A percentile compares a stretch with the other conserved stretches of the same genome.
These are phyloP conservation scores for Pulicaria dysenterica DNA, from an alignment of 129 eudicot genomes.

Conservation along the genomic window DNA sequence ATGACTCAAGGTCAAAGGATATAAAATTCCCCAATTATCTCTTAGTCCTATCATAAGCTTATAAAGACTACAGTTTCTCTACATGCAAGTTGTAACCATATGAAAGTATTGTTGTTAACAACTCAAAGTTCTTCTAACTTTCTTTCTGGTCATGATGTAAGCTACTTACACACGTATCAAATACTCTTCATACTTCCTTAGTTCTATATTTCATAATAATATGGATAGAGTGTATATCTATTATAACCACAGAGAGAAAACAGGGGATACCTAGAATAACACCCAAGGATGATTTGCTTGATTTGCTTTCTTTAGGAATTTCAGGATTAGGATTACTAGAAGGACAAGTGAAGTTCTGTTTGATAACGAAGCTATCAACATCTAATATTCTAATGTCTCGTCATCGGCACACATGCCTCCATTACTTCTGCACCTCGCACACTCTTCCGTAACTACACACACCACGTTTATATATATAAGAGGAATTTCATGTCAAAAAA, in stretches of 20 bases:
- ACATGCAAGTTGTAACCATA: too few relatives aligned
- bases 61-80: background rate
- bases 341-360: background rate
- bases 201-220: too few relatives aligned
- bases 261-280: background rate
- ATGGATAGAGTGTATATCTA: too few relatives aligned
- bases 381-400: background rate
- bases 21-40: slow-evolving; percentile 1
- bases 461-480: background rate
- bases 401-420: background rate
- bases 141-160: too few relatives aligned
- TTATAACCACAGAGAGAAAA: background rate
- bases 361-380: background rate
- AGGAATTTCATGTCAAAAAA: background rate
- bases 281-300: slow-evolving; percentile 8
- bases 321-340: too few relatives aligned
- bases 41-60: background rate
- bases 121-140: too few relatives aligned
- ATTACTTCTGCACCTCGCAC: background rate
- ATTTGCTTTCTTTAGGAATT: background rate
- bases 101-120: too few relatives aligned
- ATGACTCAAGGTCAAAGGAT: too few relatives aligned
- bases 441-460: background rate
- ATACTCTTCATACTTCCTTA: too few relatives aligned
- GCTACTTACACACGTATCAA: too few relatives aligned